A percentile compares a stretch with the other conserved stretches of the same genome.
Conservation (phyloP, 371 early-diverging fungal genomes). For the Capniomyces stellatus region DNA sequence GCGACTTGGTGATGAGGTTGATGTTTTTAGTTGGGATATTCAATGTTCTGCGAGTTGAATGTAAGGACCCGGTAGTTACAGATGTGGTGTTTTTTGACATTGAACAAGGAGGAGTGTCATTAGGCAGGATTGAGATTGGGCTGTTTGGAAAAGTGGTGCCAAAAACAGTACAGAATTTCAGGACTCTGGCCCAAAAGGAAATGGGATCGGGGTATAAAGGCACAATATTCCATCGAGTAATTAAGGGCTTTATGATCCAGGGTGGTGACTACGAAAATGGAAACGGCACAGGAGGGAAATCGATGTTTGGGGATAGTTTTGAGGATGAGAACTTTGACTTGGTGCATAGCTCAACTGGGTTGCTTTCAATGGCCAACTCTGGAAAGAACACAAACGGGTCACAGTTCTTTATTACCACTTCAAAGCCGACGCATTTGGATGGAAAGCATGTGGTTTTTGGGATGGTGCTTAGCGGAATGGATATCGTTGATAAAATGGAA, state of each 20-base stretch:
- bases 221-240: conserved; percentile 75
- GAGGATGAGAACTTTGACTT: conserved; percentile 89
- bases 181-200: conserved; percentile 34
- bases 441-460: conserved; percentile 99
- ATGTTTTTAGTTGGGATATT: too few species aligned
- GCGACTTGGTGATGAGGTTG: too few species aligned
- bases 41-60: too few species aligned
- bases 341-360: conserved; percentile 45
- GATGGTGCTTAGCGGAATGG: conserved; percentile 64
- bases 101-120: conserved; percentile 49
- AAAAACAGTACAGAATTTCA: conserved; percentile 80
- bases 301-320: conserved; percentile 81
- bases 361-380: conserved; percentile 88
- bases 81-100: conserved; percentile 78
- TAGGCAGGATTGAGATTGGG: conserved; percentile 72
- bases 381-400: conserved; percentile 91
- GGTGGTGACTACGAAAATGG: conserved; percentile 51
- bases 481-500: conserved; percentile 66
- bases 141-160: conserved; percentile 59
- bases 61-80: conserved; percentile 22
- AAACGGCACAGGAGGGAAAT: conserved; percentile 90
- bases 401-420: conserved; percentile 59
- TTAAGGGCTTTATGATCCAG: conserved; percentile 71
- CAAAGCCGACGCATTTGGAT: conserved; percentile 78
- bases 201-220: conserved; percentile 72